phyloP scores from a whole-genome alignment of 768 basidiomycete genomes.

The Amanita rimosa region DNA sequence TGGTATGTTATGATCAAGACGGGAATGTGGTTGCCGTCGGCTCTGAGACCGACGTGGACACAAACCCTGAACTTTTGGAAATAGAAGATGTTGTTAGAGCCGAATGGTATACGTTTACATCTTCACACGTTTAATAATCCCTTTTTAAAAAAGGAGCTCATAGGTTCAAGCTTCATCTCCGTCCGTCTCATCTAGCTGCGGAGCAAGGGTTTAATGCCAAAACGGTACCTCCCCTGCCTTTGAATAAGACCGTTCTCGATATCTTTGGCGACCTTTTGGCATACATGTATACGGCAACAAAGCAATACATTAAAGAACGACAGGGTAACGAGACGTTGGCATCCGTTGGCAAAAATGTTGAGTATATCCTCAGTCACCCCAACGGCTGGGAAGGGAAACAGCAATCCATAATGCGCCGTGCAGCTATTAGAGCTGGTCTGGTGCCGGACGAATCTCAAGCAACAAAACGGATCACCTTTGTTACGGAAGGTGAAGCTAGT shows the following conservation, averaged over 20 bases:
- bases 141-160: too few species aligned
- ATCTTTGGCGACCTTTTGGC: conserved; percentile 36
- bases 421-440: conserved; percentile 34
- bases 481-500: conserved; percentile 48
- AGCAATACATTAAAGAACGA: conserved; percentile 29
- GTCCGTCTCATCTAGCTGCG: neutral
- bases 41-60: neutral
- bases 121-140: too few species aligned
- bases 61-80: conserved; percentile 1
- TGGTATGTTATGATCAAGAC: conserved; percentile 1
- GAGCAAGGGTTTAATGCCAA: neutral
- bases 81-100: neutral
- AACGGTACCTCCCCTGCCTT: conserved; percentile 26
- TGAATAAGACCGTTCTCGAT: conserved; percentile 27
- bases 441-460: conserved; percentile 20
- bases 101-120: neutral
- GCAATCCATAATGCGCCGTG: conserved; percentile 35
- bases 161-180: conserved; percentile 6
- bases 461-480: conserved; percentile 30
- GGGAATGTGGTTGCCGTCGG: conserved; percentile 2
- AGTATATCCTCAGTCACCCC: conserved; percentile 42
- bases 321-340: conserved; percentile 28
- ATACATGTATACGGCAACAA: conserved; percentile 28
- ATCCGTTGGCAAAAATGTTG: conserved; percentile 24
- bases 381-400: conserved; percentile 48